Evolutionary conservation across 208 protist genomes (phyloP), one percentile per base, ranked within the genome.

Genomic region (Wallacemonas sp.): DNA sequence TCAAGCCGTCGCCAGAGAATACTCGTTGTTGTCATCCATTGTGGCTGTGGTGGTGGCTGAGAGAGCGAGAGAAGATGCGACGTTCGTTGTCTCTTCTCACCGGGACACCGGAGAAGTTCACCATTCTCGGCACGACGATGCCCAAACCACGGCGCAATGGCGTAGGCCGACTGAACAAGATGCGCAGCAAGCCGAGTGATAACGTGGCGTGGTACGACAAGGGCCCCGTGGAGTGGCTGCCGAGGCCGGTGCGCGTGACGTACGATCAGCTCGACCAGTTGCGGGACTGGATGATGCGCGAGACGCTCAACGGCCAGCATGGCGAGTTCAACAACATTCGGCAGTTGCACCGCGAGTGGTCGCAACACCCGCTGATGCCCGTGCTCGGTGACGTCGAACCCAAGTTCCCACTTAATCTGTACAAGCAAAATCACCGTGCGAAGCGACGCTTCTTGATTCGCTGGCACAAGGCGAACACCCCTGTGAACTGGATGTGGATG

Each of bases 381-480:
- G 81, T 94, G n/a, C 66, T 96, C 17, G 91, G 91, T 41, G 91
- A 96, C 46, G 81, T 92, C 15, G 87, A 96, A 68, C 91, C 91
- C 12, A 91, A 89, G 70, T 96, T 96, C 33, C 91, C 91, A 37
- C 73, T 89, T 32, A 93, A 93, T 63, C 45, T 96, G 30, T 96
- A 87, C 73, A 96, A 96, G 68, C 85, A 94, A 58, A 94, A 93
- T 66, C 91, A 96, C 68, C 68, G 77, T 22, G 91, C 91, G 12
- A 89, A 90, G 68, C 68, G 62, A 27, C 78, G 88, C 46, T 96
- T 96, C 66, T 67, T 94, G 8, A 63, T 89, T 36, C 85, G 91
- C 12, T 96, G 91, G 91, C 91, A 96, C 69, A 96, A 96, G 75
- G 91, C 91, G 12, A 96, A 96, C 64, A 88, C 76, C 24, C 91